Conservation (phyloP, 768 basidiomycete species). For the Leccinum incarnatum region DNA sequence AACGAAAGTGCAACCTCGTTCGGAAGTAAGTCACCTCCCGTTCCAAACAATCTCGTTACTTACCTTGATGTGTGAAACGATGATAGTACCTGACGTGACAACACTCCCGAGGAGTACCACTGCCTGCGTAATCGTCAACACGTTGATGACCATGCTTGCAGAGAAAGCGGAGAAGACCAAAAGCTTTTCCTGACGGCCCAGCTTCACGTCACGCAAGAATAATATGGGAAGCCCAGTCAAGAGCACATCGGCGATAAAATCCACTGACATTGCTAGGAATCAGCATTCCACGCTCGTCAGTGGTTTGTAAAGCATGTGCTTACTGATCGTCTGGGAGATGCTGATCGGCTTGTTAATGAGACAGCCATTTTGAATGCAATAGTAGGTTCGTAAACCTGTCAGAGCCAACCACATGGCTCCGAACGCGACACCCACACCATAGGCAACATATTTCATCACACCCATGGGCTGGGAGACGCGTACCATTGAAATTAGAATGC, state of each 20-base stretch:
- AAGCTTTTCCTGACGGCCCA: background rate
- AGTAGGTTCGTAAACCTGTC: background rate
- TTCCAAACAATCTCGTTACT: background rate
- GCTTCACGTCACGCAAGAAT: conserved; percentile 1
- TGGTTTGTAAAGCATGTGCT: background rate
- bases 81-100: background rate
- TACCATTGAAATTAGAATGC: background rate
- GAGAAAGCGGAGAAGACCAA: background rate
- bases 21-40: background rate
- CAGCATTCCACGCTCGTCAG: background rate
- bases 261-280: background rate
- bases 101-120: background rate
- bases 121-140: background rate
- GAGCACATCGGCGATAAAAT: background rate
- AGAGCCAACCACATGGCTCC: background rate
- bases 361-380: background rate
- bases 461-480: background rate
- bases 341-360: background rate
- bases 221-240: conserved; percentile 2
- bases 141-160: background rate
- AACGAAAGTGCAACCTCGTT: background rate
- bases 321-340: background rate
- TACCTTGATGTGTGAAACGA: conserved; percentile 3
- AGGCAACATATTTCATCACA: background rate
- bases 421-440: background rate